These are phyloP conservation scores for Skeletonema marinoi DNA, from an alignment of 108 stramenopile species.

Conservation along the genomic window DNA sequence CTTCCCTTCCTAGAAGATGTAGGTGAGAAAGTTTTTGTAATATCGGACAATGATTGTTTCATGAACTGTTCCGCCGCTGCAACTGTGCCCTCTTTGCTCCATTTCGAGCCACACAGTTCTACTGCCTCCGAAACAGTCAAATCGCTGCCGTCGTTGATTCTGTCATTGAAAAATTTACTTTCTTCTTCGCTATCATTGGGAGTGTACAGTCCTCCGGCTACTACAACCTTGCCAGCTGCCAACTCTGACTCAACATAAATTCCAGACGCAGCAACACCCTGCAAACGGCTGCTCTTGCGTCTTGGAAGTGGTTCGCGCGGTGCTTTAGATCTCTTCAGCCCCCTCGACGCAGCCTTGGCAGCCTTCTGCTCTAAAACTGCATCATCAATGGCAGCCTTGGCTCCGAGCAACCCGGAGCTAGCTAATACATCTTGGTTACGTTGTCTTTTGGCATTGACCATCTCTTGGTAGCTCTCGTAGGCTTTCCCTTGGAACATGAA, in stretches of 20 bases:
- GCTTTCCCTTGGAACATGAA: slow-evolving; percentile 60
- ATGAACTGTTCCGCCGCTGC: slow-evolving; percentile 43
- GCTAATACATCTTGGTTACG: slow-evolving; percentile 62
- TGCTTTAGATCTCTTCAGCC: slow-evolving; percentile 28
- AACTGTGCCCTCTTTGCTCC: slow-evolving; percentile 54
- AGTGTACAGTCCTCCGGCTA: slow-evolving; percentile 10
- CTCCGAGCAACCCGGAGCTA: slow-evolving; percentile 61
- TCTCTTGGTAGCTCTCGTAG: slow-evolving; percentile 68
- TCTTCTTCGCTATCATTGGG: neutral
- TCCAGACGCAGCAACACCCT: slow-evolving; percentile 46
- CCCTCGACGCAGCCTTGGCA: slow-evolving; percentile 9
- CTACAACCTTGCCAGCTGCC: slow-evolving; percentile 25
- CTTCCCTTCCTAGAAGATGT: slow-evolving; percentile 4
- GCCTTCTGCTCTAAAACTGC: slow-evolving; percentile 13
- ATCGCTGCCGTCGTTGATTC: slow-evolving; percentile 79
- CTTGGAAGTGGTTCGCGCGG: neutral
- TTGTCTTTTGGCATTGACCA: slow-evolving; percentile 82
- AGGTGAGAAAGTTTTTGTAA: neutral
- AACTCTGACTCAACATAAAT: slow-evolving; percentile 53
- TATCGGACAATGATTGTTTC: slow-evolving; percentile 8
- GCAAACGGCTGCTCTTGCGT: slow-evolving; percentile 59
- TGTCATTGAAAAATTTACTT: slow-evolving; percentile 44
- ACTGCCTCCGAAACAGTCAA: slow-evolving; percentile 59
- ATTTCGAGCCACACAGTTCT: slow-evolving; percentile 54
- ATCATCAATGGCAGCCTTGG: slow-evolving; percentile 39